A percentile compares a stretch with the other conserved stretches of the same genome.
Conservation (phyloP, 1,139 yeast genomes). For the Sporopachydermia cereana region DNA sequence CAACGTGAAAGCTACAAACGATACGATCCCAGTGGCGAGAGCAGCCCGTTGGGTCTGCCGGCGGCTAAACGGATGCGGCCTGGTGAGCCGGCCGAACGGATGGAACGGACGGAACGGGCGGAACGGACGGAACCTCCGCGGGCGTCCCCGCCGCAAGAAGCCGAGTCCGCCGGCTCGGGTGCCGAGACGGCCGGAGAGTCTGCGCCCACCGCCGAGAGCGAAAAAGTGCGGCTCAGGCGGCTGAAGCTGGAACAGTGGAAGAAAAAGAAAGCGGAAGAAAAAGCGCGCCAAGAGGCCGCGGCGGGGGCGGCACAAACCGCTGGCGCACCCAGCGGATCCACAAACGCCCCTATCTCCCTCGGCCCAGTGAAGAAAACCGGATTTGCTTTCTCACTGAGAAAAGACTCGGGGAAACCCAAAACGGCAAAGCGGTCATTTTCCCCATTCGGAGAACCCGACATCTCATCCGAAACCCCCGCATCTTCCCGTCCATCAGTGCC, state of each 20-base stretch:
- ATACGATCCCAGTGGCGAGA: too few relatives aligned
- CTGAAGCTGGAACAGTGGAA: slow-evolving; percentile 29
- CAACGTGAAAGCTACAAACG: too few relatives aligned
- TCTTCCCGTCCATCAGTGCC: slow-evolving; percentile 8
- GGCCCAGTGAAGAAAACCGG: neutral
- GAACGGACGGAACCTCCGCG: slow-evolving; percentile 13
- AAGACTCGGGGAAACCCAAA: slow-evolving; percentile 33
- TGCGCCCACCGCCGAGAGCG: slow-evolving; percentile 15
- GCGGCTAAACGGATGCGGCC: slow-evolving; percentile 5
- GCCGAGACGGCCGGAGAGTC: too few relatives aligned
- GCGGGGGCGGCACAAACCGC: slow-evolving; percentile 6
- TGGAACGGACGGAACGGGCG: slow-evolving; percentile 6
- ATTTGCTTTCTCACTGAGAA: slow-evolving; percentile 11
- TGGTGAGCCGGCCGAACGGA: neutral
- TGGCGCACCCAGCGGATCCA: slow-evolving; percentile 10
- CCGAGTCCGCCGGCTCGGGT: too few relatives aligned
- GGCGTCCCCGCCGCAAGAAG: slow-evolving; percentile 19
- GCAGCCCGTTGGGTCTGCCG: neutral
- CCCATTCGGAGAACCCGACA: too few relatives aligned
- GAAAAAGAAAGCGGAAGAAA: slow-evolving; percentile 21
- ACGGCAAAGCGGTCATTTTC: slow-evolving; percentile 13
- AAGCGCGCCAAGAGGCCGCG: slow-evolving; percentile 13
- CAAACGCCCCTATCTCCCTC: neutral
- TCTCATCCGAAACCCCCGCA: too few relatives aligned
- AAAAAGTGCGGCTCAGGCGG: slow-evolving; percentile 22